Evolutionary conservation across 257 asterid species (phyloP).

Genomic region (Jacaranda mimosifolia): DNA sequence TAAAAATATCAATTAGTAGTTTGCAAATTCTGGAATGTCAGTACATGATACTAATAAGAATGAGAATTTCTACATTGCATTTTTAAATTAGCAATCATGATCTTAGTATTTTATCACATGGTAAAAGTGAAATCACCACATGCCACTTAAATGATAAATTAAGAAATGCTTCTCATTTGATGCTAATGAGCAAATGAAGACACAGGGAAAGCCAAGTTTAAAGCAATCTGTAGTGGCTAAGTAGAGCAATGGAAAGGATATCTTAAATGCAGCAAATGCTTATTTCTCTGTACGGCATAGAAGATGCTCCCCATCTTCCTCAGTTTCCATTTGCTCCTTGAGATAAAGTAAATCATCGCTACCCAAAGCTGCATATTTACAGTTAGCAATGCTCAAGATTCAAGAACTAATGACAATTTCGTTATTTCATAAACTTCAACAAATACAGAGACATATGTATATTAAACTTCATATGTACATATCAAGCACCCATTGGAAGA

Average conservation of each 20-base stretch:
- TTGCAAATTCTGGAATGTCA: conserved; percentile 3
- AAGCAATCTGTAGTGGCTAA: neutral
- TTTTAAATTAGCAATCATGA: neutral
- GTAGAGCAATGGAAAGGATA: conserved; percentile 67
- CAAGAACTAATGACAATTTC: conserved; percentile 5
- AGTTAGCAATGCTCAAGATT: conserved; percentile 46
- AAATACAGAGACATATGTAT: neutral
- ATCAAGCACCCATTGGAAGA: conserved; percentile 67
- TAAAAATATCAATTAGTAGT: neutral
- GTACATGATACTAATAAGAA: conserved; percentile 11
- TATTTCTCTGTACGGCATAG: conserved; percentile 96
- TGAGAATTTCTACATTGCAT: neutral
- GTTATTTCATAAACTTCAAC: conserved; percentile 9
- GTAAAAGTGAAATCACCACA: conserved; percentile 12
- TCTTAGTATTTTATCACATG: neutral
- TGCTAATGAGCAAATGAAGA: conserved; percentile 18
- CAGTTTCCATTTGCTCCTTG: conserved; percentile 99
- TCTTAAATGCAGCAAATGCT: conserved; percentile 94
- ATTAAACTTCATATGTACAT: conserved; percentile 38
- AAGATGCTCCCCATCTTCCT: conserved; percentile 97
- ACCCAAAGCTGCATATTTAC: conserved; percentile 88
- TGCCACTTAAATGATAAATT: neutral
- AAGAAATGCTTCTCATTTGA: conserved; percentile 14
- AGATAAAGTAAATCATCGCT: conserved; percentile 98
- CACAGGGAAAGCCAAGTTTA: neutral